Evolutionary conservation across 1,139 yeast genomes (phyloP), one percentile per base, ranked within the genome.

Genomic region (Zygosaccharomyces pseudobailii): DNA sequence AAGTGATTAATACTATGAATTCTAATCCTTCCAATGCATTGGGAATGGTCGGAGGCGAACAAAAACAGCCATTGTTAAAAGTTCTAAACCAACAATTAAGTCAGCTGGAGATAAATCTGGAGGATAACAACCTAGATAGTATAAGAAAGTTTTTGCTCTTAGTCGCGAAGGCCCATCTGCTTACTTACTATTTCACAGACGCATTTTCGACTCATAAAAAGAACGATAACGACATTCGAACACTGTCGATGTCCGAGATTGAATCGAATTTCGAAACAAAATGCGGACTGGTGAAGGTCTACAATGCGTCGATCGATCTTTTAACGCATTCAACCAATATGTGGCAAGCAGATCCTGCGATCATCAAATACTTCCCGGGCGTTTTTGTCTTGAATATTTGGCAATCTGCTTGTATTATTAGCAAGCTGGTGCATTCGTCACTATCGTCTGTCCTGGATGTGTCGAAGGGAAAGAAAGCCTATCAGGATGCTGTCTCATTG

Each of bases 371-470:
- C 62, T 73, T 90, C 45, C 97, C 97, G 0, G 89, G 87, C 45
- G 89, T 86, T 3, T 84, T 84, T 65, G 80, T 87, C 3, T 73
- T 87, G 53, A 82, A 82, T 47, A 76, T 89, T 39, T 89, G 97
- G 96, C 97, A 90, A 67, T 86, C 96, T 1, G 82, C 96, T 0
- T 85, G 90, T 59, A 81, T 90, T 38, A 80, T 92, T 31, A 86
- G 87, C 48, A 84, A 87, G 58, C 71, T 92, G 36, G 78, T 79
- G 25, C 90, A 88, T 61, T 87, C 96, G 0, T 76, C 87, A 1
- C 71, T 87, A 59, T 77, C 82, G 33, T 71, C 74, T 34, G 75
- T 80, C 8, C 67, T 92, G 21, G 96, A 90, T 64, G 69, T 80
- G 34, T 80, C 78, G 1, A 73, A 82, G 0, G 97, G 97, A 6